Evolutionary conservation across 345 rosid species (phyloP).

Genomic region (Linum usitatissimum): DNA sequence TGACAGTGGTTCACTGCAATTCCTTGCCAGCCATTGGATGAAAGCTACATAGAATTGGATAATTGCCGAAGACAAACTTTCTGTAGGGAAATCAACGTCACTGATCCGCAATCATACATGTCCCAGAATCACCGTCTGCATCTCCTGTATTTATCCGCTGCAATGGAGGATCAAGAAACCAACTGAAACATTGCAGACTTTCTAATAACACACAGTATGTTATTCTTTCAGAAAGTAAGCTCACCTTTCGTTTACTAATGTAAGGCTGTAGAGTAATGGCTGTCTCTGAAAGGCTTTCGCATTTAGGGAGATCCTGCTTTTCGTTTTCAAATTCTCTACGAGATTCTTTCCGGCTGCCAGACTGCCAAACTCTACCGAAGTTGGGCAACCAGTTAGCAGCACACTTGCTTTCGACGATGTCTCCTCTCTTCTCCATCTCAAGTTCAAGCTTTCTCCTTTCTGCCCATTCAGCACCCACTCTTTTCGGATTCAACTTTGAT

Average conservation of each 20-base stretch:
- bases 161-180: not conserved
- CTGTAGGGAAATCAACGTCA: not conserved
- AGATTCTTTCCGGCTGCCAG: constrained; percentile 79
- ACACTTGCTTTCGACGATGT: constrained; percentile 28
- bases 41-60: too few species aligned
- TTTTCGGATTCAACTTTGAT: constrained; percentile 63
- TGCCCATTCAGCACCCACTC: constrained; percentile 97
- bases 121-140: not conserved
- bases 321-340: constrained; percentile 78
- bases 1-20: not conserved
- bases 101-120: not conserved
- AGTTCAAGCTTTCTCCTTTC: constrained; percentile 79
- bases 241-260: constrained; percentile 71
- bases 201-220: too few species aligned
- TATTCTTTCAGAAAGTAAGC: not conserved
- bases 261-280: constrained; percentile 49
- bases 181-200: not conserved
- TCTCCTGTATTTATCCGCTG: not conserved
- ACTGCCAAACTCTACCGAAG: constrained; percentile 97
- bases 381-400: constrained; percentile 81
- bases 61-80: too few species aligned
- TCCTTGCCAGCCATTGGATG: too few species aligned
- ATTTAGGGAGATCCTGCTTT: constrained; percentile 39
- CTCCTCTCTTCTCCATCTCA: constrained; percentile 81
- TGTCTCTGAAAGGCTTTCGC: constrained; percentile 35